Percentiles rank a stretch among this genome's conserved stretches.
These are phyloP conservation scores for Malassezia psittaci DNA, from an alignment of 1,284 basidiomycete species.

Conservation along the genomic window DNA sequence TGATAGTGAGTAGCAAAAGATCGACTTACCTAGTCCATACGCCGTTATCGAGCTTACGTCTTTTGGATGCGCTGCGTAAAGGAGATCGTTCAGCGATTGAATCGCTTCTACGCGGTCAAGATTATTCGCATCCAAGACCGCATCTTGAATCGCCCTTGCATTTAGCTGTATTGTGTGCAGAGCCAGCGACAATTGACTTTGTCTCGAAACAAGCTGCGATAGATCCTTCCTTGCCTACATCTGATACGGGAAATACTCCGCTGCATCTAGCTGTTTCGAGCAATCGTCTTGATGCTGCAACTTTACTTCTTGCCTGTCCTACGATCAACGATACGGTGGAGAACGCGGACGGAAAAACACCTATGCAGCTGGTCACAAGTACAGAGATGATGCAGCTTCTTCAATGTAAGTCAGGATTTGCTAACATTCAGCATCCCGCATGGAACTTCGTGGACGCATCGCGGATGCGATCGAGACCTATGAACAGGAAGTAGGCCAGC, in stretches of 20 bases:
- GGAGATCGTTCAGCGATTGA: conserved; percentile 27
- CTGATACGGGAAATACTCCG: conserved; percentile 59
- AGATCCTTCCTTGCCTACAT: conserved; percentile 37
- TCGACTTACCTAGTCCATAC: neutral
- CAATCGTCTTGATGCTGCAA: conserved; percentile 64
- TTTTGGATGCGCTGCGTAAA: conserved; percentile 61
- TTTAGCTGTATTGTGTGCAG: conserved; percentile 71
- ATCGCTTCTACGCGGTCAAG: conserved; percentile 38
- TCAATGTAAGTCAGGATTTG: conserved; percentile 54
- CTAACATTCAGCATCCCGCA: conserved; percentile 59
- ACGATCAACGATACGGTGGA: conserved; percentile 68
- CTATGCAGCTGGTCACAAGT: conserved; percentile 62
- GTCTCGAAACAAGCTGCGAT: conserved; percentile 62
- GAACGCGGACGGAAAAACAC: conserved; percentile 63
- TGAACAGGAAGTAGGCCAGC: conserved; percentile 40
- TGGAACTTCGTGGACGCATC: conserved; percentile 66
- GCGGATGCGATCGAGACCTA: conserved; percentile 57
- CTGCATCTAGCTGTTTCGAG: conserved; percentile 77
- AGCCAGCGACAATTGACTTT: conserved; percentile 54
- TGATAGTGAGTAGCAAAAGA: no score
- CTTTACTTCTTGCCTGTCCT: conserved; percentile 52
- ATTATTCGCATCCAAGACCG: conserved; percentile 6
- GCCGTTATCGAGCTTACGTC: conserved; percentile 59
- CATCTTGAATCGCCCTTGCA: conserved; percentile 56
- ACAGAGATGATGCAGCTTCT: conserved; percentile 60